Conservation (phyloP, 2,329 filamentous ascomycete species). For the Diaporthe citrichinensis region DNA sequence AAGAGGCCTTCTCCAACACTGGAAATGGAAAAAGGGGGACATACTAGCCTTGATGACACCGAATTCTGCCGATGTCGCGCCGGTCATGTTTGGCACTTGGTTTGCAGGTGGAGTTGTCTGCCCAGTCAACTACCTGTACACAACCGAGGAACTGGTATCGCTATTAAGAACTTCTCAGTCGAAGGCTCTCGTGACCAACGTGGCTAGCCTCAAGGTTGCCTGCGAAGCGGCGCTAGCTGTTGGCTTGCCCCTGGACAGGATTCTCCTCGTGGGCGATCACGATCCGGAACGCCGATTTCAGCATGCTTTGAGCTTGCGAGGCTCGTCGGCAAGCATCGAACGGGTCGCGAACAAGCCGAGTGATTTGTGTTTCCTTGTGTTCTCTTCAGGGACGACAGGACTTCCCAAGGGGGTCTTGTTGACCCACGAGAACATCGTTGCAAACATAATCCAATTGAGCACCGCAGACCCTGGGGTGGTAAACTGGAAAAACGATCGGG, state of each 20-base stretch:
- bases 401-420: conserved; percentile 66
- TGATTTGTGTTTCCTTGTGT: conserved; percentile 43
- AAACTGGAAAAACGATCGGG: conserved; percentile 4
- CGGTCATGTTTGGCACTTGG: not conserved
- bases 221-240: not conserved
- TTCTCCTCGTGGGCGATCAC: not conserved
- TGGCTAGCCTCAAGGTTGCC: conserved; percentile 8
- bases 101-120: conserved; percentile 17
- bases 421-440: conserved; percentile 63
- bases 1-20: not conserved
- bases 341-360: not conserved
- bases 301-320: not conserved
- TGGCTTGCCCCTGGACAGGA: not conserved
- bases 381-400: conserved; percentile 66
- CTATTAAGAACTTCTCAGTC: not conserved
- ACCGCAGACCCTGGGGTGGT: not conserved
- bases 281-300: conserved; percentile 5
- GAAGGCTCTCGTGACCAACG: not conserved
- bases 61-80: not conserved
- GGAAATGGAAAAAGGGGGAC: conserved; percentile 2
- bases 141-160: not conserved
- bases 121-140: not conserved
- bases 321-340: not conserved
- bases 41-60: conserved; percentile 9
- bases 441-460: conserved; percentile 52